Base-by-base conservation (phyloP, 768 basidiomycete species). In the Pholiota molesta region DNA sequence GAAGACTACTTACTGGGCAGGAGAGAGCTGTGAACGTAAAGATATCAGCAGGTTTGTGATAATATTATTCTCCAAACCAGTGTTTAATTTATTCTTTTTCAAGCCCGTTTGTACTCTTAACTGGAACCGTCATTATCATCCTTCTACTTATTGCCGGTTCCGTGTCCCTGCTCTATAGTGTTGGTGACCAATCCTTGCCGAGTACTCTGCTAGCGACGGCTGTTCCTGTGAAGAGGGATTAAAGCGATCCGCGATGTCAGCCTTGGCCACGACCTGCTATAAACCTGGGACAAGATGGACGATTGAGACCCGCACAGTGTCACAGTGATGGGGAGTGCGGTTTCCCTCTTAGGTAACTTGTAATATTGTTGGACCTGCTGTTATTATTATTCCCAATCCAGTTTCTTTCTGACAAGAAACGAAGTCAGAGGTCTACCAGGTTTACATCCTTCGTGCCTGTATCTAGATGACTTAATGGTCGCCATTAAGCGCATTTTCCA, bases 41-140 rank as follows among this genome's bases (percentile, higher is more conserved):
- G 93, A 95, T 69, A 76, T 94, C 52, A 93, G 90, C 79, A 86
- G 85, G 92, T 92, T 69, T 63, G 90, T 85, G 14, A 47, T 45
- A 31, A 44, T 11, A 40, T 26, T 49, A 19, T 47, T 26, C 54
- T 33, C 26, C 62, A 52, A 40, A 59, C 39, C 42, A 19, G 49
- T 21, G 47, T 13, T 62, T 60, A 62, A 57, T 31, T 61, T 47
- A 65, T 35, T 56, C 10, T 62, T 42, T 13, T 39, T 62, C 37
- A 63, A 94, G 92, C 13, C 85, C 88, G 17, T 94, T 95, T 65
- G 86, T 88, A 16, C 82, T 95, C 53, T 75, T 95, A 52, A 73
- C 85, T 2, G 92, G 93, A 49, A 91, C 89, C 2, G 81, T 81
- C 28, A 73, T 93, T 59, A 81, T 81, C 6, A 74, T 95, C 44